Evolutionary conservation across 2,329 filamentous ascomycete genomes (phyloP).

Genomic region (Leptographium radiaticola): DNA sequence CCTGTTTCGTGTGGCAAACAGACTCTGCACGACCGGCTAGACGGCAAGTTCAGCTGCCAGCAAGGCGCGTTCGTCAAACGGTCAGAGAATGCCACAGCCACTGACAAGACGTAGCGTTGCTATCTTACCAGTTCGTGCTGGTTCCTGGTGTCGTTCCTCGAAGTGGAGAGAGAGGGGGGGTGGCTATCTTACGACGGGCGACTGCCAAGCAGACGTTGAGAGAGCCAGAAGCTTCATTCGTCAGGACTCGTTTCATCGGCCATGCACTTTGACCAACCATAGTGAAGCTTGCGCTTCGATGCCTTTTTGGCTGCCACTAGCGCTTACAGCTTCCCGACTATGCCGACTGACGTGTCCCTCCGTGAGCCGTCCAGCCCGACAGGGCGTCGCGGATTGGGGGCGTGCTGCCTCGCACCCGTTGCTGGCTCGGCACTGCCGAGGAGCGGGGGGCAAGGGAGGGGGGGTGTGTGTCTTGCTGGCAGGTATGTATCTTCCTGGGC

Average conservation of each 20-base stretch:
- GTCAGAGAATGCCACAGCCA: no score
- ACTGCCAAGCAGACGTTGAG: background rate
- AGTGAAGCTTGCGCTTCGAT: background rate
- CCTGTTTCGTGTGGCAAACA: no score
- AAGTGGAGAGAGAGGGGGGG: background rate
- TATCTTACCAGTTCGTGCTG: background rate
- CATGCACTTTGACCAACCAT: background rate
- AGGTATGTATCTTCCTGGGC: no score
- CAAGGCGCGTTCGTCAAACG: no score
- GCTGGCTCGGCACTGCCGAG: background rate
- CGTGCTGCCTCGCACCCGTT: no score
- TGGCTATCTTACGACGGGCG: background rate
- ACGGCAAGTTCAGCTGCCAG: no score
- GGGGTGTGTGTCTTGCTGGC: no score
- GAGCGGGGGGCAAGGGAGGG: background rate
- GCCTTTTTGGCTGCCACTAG: background rate
- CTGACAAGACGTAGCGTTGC: background rate
- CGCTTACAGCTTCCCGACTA: background rate
- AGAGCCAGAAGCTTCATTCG: no score
- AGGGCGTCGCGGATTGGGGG: background rate
- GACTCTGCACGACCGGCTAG: no score
- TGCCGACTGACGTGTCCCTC: constrained; percentile 5
- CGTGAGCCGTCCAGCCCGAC: constrained; percentile 3
- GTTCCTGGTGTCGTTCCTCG: constrained; percentile 1
- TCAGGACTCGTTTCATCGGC: background rate